These are phyloP conservation scores for Puccinia novopanici DNA, from an alignment of 1,284 basidiomycete genomes.

Conservation along the genomic window DNA sequence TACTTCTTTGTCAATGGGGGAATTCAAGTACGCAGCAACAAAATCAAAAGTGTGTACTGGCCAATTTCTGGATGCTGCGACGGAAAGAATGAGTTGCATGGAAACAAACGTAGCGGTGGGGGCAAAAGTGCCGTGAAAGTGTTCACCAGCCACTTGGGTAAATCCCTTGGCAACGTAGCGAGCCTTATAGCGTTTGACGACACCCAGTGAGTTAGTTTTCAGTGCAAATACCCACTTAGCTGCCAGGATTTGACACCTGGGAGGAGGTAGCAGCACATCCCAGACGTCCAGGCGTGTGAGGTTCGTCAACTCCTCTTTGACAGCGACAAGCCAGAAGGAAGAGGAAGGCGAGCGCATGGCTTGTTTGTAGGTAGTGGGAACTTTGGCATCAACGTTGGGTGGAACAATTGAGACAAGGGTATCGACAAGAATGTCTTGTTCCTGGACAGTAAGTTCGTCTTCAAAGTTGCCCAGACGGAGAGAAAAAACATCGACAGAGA, in stretches of 20 bases:
- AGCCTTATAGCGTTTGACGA: background rate
- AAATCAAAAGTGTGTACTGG: background rate
- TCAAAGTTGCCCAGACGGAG: background rate
- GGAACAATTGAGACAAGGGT: background rate
- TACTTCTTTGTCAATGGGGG: background rate
- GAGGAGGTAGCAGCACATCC: background rate
- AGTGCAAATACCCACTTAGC: slow-evolving; percentile 7
- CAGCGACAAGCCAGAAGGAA: background rate
- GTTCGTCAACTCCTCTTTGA: background rate
- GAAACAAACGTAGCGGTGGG: background rate
- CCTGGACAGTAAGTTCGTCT: too few species aligned
- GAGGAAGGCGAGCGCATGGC: too few species aligned
- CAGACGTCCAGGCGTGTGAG: background rate
- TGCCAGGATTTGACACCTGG: background rate
- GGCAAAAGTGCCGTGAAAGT: background rate
- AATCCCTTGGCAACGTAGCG: background rate
- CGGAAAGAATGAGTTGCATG: background rate
- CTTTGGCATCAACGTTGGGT: background rate
- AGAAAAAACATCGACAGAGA: background rate
- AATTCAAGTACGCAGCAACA: slow-evolving; percentile 6
- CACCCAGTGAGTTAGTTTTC: background rate
- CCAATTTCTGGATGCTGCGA: background rate
- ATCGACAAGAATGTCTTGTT: background rate
- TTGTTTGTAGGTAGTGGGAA: too few species aligned
- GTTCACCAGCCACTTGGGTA: background rate